Evolutionary conservation across 2,329 filamentous ascomycete genomes (phyloP).

Genomic region (Clathrospora elynae): DNA sequence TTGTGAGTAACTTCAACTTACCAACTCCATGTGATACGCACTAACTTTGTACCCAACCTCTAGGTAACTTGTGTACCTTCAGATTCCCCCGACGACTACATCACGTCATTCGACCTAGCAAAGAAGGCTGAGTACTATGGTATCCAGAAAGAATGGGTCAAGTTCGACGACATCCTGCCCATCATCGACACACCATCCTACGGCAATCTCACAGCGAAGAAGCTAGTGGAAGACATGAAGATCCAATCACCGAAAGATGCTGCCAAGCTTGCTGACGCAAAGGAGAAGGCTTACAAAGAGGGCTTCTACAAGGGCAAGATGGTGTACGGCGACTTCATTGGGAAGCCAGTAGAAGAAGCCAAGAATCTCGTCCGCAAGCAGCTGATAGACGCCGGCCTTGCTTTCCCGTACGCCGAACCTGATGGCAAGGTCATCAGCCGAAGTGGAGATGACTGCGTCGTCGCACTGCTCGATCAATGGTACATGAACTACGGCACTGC

Average conservation of each 20-base stretch:
- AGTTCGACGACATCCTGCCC: conserved; percentile 78
- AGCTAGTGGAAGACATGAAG: conserved; percentile 88
- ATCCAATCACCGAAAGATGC: conserved; percentile 96
- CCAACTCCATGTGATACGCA: too few species aligned
- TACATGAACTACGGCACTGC: conserved; percentile 86
- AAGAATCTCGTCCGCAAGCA: conserved; percentile 83
- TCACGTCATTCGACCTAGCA: conserved; percentile 81
- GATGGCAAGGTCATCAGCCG: conserved; percentile 85
- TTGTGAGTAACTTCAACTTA: too few species aligned
- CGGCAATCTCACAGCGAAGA: conserved; percentile 80
- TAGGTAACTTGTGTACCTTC: conserved; percentile 92
- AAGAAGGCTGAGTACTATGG: conserved; percentile 95
- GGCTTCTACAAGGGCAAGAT: conserved; percentile 95
- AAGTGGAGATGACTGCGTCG: conserved; percentile 91
- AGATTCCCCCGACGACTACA: conserved; percentile 94
- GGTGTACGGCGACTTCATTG: conserved; percentile 84
- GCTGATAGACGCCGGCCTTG: conserved; percentile 75
- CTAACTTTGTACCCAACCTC: too few species aligned
- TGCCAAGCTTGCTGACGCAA: conserved; percentile 88
- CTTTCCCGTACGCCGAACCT: conserved; percentile 92
- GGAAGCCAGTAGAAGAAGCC: conserved; percentile 81
- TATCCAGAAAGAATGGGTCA: conserved; percentile 95
- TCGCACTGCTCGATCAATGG: conserved; percentile 94
- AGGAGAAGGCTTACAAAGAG: conserved; percentile 95
- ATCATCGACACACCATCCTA: conserved; percentile 79